A percentile compares a stretch with the other conserved stretches of the same genome.
phyloP scores from a whole-genome alignment of 441 rosid species.

The Erodium texanum region DNA sequence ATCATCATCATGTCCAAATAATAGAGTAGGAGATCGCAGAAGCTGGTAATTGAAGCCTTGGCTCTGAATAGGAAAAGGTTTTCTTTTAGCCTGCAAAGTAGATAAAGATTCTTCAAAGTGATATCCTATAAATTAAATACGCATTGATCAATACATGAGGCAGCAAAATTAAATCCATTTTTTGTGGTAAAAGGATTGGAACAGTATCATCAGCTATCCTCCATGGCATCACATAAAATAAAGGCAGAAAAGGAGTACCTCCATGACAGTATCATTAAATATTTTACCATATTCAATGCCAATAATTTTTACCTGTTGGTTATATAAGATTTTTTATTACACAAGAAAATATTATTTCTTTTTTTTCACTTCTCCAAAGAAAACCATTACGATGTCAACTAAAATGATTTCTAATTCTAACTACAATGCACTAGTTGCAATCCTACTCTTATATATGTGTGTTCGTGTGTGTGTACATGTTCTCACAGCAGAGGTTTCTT shows the following conservation, averaged over 20 bases:
- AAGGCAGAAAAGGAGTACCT: background rate
- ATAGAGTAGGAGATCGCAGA: conserved; percentile 40
- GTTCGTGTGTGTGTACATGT: background rate
- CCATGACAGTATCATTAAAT: too few species aligned
- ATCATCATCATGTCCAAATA: conserved; percentile 30
- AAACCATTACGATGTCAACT: background rate
- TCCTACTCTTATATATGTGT: background rate
- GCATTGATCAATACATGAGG: background rate
- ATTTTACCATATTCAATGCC: too few species aligned
- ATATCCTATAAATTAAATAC: background rate
- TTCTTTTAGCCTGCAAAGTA: conserved; percentile 68
- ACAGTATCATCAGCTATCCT: background rate
- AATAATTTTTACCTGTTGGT: too few species aligned
- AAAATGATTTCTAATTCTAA: background rate
- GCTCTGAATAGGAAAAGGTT: conserved; percentile 49
- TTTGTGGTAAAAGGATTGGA: background rate
- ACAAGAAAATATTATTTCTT: background rate
- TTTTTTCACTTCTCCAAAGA: background rate
- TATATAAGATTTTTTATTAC: background rate
- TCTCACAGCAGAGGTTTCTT: background rate
- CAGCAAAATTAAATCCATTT: background rate
- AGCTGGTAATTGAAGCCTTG: conserved; percentile 39
- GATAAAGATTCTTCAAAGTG: conserved; percentile 6
- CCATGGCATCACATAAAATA: background rate
- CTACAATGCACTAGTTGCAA: background rate